Evolutionary conservation across 148 eudicot species (phyloP).

Genomic region (Camellia granthamiana): DNA sequence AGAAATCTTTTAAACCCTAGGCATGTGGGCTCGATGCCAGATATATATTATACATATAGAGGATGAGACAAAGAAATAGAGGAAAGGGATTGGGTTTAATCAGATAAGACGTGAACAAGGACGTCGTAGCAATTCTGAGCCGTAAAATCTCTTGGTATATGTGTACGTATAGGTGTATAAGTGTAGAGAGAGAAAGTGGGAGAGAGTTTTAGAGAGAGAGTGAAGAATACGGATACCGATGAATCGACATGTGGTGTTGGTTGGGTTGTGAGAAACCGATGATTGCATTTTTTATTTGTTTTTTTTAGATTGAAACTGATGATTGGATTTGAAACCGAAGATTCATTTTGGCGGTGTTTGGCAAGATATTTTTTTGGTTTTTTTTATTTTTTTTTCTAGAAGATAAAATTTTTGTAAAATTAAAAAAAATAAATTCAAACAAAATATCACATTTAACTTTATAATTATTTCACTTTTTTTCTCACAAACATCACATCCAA

Average conservation of each 20-base stretch:
- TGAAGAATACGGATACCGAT: not conserved
- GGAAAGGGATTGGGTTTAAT: not conserved
- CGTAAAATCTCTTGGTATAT: not conserved
- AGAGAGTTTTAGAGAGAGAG: not conserved
- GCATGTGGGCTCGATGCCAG: not conserved
- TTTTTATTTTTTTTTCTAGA: no score
- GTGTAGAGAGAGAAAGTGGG: not conserved
- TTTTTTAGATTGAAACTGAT: no score
- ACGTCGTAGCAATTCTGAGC: not conserved
- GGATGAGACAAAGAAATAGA: not conserved
- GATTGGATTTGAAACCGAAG: no score
- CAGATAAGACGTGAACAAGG: constrained; percentile 9
- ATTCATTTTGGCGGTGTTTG: no score
- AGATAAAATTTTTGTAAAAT: no score
- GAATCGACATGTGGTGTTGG: not conserved
- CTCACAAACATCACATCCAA: no score
- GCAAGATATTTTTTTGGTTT: no score
- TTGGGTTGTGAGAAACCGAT: not conserved
- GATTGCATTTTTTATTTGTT: not conserved
- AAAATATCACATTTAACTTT: no score
- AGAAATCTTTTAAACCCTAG: not conserved
- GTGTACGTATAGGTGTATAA: not conserved
- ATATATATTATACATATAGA: not conserved
- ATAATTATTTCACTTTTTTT: no score
- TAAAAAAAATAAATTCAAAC: no score